These are phyloP conservation scores for Stevia rebaudiana DNA, from an alignment of 140 eudicot species.

Conservation along the genomic window DNA sequence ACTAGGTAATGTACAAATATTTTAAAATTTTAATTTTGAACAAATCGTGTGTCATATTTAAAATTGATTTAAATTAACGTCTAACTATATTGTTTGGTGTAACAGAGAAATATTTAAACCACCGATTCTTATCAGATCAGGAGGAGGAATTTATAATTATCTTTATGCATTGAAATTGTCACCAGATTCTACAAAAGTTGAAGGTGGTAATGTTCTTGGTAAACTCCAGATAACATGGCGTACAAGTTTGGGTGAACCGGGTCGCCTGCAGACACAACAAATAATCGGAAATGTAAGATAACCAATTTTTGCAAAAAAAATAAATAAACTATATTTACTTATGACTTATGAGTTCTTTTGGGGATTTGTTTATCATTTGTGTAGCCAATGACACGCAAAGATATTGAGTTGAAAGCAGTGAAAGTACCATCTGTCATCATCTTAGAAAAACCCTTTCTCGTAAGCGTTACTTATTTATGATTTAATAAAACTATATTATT, in stretches of 20 bases:
- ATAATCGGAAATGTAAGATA: slow-evolving; percentile 81
- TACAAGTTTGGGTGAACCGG: slow-evolving; percentile 94
- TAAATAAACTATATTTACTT: no score
- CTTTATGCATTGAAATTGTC: slow-evolving; percentile 69
- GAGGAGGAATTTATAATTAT: slow-evolving; percentile 84
- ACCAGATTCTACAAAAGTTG: slow-evolving; percentile 44
- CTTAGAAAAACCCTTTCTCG: slow-evolving; percentile 76
- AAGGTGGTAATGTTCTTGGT: slow-evolving; percentile 85
- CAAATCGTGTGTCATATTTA: neutral
- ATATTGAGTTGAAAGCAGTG: slow-evolving; percentile 67
- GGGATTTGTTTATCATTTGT: slow-evolving; percentile 20
- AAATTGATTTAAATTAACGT: slow-evolving; percentile 2
- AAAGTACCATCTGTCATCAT: slow-evolving; percentile 68
- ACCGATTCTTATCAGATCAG: slow-evolving; percentile 79
- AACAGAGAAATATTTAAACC: slow-evolving; percentile 64
- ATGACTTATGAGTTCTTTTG: neutral
- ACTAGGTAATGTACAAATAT: slow-evolving; percentile 36
- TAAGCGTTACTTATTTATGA: slow-evolving; percentile 22
- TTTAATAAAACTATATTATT: no score
- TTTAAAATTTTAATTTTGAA: neutral
- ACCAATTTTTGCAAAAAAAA: neutral
- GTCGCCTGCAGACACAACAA: slow-evolving; percentile 95
- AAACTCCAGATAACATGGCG: slow-evolving; percentile 99
- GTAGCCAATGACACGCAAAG: slow-evolving; percentile 77
- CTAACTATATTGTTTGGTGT: slow-evolving; percentile 3